Percentiles rank a stretch among this genome's conserved stretches.
phyloP scores from a whole-genome alignment of 495 filamentous ascomycete species.

The Rhypophila decipiens region DNA sequence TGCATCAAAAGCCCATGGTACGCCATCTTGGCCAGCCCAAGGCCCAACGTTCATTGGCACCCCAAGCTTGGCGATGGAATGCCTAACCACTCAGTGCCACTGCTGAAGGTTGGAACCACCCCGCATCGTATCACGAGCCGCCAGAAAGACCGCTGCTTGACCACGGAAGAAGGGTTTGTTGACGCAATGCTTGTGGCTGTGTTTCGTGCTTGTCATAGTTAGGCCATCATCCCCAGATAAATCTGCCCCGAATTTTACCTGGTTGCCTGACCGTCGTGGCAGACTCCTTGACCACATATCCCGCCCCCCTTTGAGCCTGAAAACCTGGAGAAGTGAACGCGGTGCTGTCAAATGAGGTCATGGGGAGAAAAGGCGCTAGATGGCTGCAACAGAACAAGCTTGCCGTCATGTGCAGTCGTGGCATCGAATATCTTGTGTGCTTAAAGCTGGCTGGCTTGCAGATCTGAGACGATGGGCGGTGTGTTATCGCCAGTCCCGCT shows the following conservation, averaged over 20 bases:
- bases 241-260: neutral
- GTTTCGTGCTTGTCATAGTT: neutral
- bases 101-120: no score
- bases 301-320: neutral
- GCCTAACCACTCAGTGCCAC: no score
- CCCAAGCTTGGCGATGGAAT: no score
- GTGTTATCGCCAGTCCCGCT: neutral
- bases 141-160: no score
- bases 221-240: neutral
- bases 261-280: neutral
- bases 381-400: neutral
- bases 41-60: no score
- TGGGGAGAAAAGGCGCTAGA: neutral
- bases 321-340: neutral
- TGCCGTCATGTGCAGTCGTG: neutral
- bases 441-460: neutral
- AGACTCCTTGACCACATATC: neutral
- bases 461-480: neutral
- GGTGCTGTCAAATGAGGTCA: slow-evolving; percentile 2
- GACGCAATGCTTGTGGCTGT: neutral
- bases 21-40: no score
- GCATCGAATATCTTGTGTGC: slow-evolving; percentile 5
- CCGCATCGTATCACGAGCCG: no score
- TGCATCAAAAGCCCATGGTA: no score
- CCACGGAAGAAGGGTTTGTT: no score